Base-by-base conservation (phyloP, 83 land plant species). In the Picea mariana region DNA sequence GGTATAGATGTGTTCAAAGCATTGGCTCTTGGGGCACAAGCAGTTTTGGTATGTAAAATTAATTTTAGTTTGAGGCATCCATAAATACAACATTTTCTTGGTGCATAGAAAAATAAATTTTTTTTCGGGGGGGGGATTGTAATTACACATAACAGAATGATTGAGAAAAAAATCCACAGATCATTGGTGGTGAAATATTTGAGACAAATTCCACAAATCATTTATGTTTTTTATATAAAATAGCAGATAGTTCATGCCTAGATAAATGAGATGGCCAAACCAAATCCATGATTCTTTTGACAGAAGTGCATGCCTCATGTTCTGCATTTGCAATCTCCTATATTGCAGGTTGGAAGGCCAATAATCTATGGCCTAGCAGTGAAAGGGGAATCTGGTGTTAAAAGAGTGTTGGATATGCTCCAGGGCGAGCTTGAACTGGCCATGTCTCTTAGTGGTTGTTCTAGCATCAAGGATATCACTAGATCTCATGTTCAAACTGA, bases 1-100 rank as follows among this genome's bases (percentile, higher is more conserved):
- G 95, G 95, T 65, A 92, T 93, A 71, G 93, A 92, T 79, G 83
- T 90, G 7, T 90, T 92, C 83, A 92, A 92, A 72, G 95, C 93
- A 75, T 68, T 92, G 67, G 95, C 93, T 77, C 89, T 92, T 62
- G 95, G 95, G 24, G 95, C 93, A 42, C 75, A 86, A 64, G 93
- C 90, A 58, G 87, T 90, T 17, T 67, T 92, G 66, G 92, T 92
- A 85, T 81, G 85, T 52, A 55, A 58, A 1, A 23, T 0, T 21
- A 77, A 8, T 21, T 77, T 71, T 20, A 38, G 47, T 71, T 20
- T 71, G 16, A 15, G 23, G 42, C 18, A 12, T 31, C 7, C 47
- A 40, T 69, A 71, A 42, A 44, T 20, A 23, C 12, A 40, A 17
- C 0, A 8, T 38, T 71, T 40, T 20, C 3, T 31, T 40, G 9